Base-by-base conservation (phyloP, 805 yeast genomes). In the Crinitomyces ghanaensis region DNA sequence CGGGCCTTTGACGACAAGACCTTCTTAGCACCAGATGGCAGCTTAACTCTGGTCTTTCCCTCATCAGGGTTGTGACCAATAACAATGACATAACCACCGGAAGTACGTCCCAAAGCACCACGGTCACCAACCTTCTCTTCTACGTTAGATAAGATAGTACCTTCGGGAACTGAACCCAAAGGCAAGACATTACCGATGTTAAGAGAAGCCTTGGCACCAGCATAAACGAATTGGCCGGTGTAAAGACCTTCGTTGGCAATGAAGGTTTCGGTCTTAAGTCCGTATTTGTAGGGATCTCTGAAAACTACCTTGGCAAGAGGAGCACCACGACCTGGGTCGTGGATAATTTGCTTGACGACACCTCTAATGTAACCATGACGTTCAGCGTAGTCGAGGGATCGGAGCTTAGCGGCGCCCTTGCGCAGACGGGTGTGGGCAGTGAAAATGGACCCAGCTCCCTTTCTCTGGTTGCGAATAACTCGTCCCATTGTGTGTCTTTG, bases 401-500 rank as follows among this genome's bases (percentile, higher is more conserved):
- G 84, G 68, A 88, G 79, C 83, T 88, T 88, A 66, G 98, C 98
- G 66, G 98, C 97, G 69, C 98, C 98, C 74, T 91, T 83, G 82
- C 98, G 85, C 70, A 91, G 83, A 74, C 97, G 88, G 77, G 97
- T 88, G 91, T 88, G 94, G 62, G 98, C 78, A 66, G 93, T 80
- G 85, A 91, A 91, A 78, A 91, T 85, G 62, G 97, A 88, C 66
- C 98, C 97, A 70, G 95, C 95, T 81, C 97, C 97, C 77, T 91
- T 91, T 85, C 99, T 86, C 80, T 91, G 99, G 80, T 91, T 91
- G 76, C 98, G 93, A 77, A 91, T 91, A 73, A 91, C 99, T 80
- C 97, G 43, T 38, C 52, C 49, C 39, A 34, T 35, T 34, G 24
- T 37, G 31, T 21, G n/a, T 21, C n/a, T n/a, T n/a, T n/a, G n/a